Evolutionary conservation across 106 monocot species (phyloP).

Genomic region (Acorus gramineus): DNA sequence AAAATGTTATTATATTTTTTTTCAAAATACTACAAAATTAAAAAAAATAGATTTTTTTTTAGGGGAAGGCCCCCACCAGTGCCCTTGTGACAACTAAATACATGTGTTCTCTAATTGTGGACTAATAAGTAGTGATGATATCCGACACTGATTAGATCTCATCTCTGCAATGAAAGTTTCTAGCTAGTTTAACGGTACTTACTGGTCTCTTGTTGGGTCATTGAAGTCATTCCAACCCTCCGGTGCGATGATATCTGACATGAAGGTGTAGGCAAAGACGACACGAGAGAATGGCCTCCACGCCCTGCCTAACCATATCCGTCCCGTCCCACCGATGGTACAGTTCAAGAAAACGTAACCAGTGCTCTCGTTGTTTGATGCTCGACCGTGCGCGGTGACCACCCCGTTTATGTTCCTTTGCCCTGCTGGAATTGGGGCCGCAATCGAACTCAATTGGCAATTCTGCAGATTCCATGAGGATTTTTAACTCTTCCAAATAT

Average conservation of each 20-base stretch:
- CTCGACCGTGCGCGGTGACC: conserved; percentile 64
- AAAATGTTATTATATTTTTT: too few relatives aligned
- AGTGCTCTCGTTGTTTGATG: conserved; percentile 40
- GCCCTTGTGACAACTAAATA: too few relatives aligned
- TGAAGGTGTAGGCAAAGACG: conserved; percentile 55
- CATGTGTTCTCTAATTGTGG: too few relatives aligned
- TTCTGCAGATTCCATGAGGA: conserved; percentile 20
- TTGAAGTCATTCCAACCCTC: conserved; percentile 97
- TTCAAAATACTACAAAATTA: too few relatives aligned
- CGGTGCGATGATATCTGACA: conserved; percentile 62
- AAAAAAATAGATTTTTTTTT: too few relatives aligned
- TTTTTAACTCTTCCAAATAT: too few relatives aligned
- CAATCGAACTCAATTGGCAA: conserved; percentile 69
- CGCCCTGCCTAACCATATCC: conserved; percentile 74
- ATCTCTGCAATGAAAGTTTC: too few relatives aligned
- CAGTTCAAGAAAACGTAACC: conserved; percentile 80
- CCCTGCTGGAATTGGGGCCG: conserved; percentile 44
- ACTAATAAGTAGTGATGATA: too few relatives aligned
- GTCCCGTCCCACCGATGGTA: conserved; percentile 67
- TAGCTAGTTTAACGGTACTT: too few relatives aligned
- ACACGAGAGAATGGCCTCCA: conserved; percentile 82
- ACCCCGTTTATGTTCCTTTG: conserved; percentile 42
- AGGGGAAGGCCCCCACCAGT: too few relatives aligned
- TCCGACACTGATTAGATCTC: too few relatives aligned
- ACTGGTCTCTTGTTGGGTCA: conserved; percentile 68